Evolutionary conservation across 2,329 filamentous ascomycete genomes (phyloP), one percentile per base, ranked within the genome.

Genomic region (Xylariaceae sp.): DNA sequence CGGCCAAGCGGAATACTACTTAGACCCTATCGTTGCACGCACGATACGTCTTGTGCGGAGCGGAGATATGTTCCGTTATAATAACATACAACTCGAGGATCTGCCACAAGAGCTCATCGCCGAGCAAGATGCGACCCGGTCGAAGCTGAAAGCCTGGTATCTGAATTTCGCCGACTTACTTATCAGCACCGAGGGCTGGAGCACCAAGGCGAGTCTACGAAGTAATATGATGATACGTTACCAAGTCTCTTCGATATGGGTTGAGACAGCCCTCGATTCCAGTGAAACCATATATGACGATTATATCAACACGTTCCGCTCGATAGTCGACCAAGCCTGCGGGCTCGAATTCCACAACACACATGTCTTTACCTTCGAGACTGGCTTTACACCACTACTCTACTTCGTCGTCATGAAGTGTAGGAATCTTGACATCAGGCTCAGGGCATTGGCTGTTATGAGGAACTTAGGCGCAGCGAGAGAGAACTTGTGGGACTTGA

Each of bases 311-410:
- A 57, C 58, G 1, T 74, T 74, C 16, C 53, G 58, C 5, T 53
- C 55, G 0, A 66, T 74, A 11, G 57, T 73, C 2, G 51, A 61
- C 0, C 57, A 63, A 14, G 68, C 66, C 0, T 47, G 54, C 0
- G 46, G 48, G 5, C 57, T 66, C 13, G 56, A 45, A 34, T 17
- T 45, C 5, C 40, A 51, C 28, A 17, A 28, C 9, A 28, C 47
- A 2, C 43, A 63, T 11, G 69, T 63, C 34, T 76, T 75, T 56
- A 69, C 63, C 19, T 74, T 75, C n/a, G 70, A 73, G 50, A 69
- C 71, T 59, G 73, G 72, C 0, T 73, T 70, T 31, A 58, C 65
- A 3, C 70, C 73, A 0, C 55, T 71, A 10, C 63, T 76, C 10
- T 71, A 68, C 45, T 73, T 71, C 38, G 58, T 73, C 6, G 58